Evolutionary conservation across 225 moss, liverwort and hornwort species (phyloP), one percentile per base, ranked within the genome.

Genomic region (Takakia lepidozioides): DNA sequence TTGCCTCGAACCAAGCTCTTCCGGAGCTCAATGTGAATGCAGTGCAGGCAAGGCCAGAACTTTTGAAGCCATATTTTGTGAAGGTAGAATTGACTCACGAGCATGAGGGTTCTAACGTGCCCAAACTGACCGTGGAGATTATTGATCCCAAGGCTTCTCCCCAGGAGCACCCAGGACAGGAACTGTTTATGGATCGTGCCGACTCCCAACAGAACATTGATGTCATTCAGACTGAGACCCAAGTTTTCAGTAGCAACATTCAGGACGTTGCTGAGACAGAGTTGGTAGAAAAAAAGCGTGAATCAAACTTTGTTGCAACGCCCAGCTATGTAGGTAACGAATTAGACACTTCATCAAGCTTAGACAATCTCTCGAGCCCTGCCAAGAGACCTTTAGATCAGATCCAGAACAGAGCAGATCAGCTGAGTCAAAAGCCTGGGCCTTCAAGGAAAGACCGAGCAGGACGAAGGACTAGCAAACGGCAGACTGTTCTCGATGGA

Each of bases 401-500:
- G 47, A 48, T 4, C 26, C 15, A 6, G 26, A 48, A 15, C 26
- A 19, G 2, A 48, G 26, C 26, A 17, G 26, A 32, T 35, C 54
- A 40, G n/a, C n/a, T n/a, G n/a, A n/a, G n/a, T n/a, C n/a, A n/a
- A n/a, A n/a, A n/a, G n/a, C n/a, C n/a, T n/a, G n/a, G n/a, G n/a
- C n/a, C n/a, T n/a, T n/a, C n/a, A n/a, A n/a, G n/a, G 10, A 20
- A 25, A 43, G 19, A 36, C 46, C 18, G 8, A 4, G 17, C 27
- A 41, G 4, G 9, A 34, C 44, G 29, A 13, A 1, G n/a, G 15
- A 6, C 47, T 11, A 37, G 10, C 41, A 25, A 61, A 4, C 16
- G 19, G 8, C 49, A 2, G 21, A 7, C 54, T 8, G 51, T n/a
- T n/a, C n/a, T n/a, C n/a, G n/a, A n/a, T n/a, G 56, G 41, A 51